These are phyloP conservation scores for Penicillium angulare DNA, from an alignment of 495 filamentous ascomycete genomes.

Conservation along the genomic window DNA sequence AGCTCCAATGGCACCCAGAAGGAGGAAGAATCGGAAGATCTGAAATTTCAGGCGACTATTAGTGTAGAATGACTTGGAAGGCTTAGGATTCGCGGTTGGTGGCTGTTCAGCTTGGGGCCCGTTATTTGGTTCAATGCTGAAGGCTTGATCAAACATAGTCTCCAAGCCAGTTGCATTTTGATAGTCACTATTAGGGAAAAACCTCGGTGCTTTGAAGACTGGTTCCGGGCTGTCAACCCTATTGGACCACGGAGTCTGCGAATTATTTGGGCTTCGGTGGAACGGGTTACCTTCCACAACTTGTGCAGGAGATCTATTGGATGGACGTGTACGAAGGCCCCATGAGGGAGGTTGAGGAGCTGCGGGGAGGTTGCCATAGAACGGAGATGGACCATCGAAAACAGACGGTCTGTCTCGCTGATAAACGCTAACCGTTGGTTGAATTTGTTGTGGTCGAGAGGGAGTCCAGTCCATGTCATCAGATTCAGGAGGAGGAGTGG, in stretches of 20 bases:
- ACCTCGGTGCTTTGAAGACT: conserved; percentile 48
- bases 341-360: conserved; percentile 64
- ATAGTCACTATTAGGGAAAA: conserved; percentile 48
- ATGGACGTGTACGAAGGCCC: conserved; percentile 57
- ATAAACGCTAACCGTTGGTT: conserved; percentile 36
- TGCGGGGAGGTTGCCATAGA: conserved; percentile 61
- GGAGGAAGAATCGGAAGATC: conserved; percentile 32
- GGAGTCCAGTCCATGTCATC: conserved; percentile 86
- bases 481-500: conserved; percentile 35
- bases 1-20: conserved; percentile 29
- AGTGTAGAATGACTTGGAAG: conserved; percentile 8
- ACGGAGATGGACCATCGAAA: conserved; percentile 50
- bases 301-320: conserved; percentile 31
- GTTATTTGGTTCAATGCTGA: conserved; percentile 44
- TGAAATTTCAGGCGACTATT: conserved; percentile 23
- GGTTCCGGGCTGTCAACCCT: conserved; percentile 20
- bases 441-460: conserved; percentile 48
- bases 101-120: conserved; percentile 15
- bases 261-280: conserved; percentile 27
- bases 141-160: conserved; percentile 43
- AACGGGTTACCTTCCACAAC: conserved; percentile 41
- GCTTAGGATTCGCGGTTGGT: neutral
- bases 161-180: conserved; percentile 48
- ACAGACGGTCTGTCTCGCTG: conserved; percentile 29
- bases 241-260: conserved; percentile 21